Percentiles rank a stretch among this genome's conserved stretches.
These are phyloP conservation scores for Carex littledalei DNA, from an alignment of 176 grass and related monocot genomes.

Conservation along the genomic window DNA sequence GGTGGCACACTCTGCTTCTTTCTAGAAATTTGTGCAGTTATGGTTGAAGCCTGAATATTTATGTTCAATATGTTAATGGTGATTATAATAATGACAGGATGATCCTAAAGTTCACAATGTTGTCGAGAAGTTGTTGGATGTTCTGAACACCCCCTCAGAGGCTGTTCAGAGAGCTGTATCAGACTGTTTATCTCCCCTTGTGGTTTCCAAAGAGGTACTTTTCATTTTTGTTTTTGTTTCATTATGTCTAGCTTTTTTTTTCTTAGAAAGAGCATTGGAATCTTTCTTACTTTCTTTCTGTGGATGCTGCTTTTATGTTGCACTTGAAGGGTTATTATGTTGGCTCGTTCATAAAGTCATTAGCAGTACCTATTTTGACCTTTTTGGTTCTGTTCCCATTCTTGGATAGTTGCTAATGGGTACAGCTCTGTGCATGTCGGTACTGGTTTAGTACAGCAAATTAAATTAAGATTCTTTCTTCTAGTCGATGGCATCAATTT, in stretches of 20 bases:
- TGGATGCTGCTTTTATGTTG: background rate
- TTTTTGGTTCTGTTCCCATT: background rate
- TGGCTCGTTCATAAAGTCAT: background rate
- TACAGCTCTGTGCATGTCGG: background rate
- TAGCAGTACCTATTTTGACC: background rate
- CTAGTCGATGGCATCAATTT: background rate
- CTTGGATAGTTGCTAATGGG: background rate
- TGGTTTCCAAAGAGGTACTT: conserved; percentile 76
- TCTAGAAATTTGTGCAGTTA: conserved; percentile 12
- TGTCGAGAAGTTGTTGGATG: conserved; percentile 92
- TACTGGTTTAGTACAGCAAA: background rate
- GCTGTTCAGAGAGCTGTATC: conserved; percentile 93
- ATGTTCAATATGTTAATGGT: conserved; percentile 14
- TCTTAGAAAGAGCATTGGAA: background rate
- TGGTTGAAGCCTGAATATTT: background rate
- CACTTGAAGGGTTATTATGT: background rate
- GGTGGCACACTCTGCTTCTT: background rate
- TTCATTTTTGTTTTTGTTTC: background rate
- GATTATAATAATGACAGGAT: conserved; percentile 53
- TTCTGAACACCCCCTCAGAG: conserved; percentile 91
- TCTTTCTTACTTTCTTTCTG: background rate
- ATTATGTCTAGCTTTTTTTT: background rate
- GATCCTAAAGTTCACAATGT: conserved; percentile 98
- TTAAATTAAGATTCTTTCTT: background rate
- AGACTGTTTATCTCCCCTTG: conserved; percentile 88